phyloP scores from a whole-genome alignment of 1,139 yeast species.

The Geotrichum phurueaensis region DNA sequence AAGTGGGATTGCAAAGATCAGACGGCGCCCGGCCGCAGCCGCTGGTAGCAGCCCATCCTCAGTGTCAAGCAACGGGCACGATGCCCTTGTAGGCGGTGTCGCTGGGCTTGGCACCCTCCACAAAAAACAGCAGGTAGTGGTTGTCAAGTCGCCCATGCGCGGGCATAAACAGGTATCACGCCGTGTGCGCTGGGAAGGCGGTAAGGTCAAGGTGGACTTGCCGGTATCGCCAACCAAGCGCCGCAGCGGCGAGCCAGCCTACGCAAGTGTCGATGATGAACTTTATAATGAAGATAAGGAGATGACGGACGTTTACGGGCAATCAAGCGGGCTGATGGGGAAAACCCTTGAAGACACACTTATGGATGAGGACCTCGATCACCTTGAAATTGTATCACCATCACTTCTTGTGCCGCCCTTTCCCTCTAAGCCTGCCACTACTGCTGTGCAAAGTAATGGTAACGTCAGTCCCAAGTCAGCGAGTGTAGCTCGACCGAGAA shows the following conservation, averaged over 20 bases:
- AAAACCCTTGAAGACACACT: background rate
- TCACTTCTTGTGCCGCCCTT: background rate
- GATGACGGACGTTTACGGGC: background rate
- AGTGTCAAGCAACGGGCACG: background rate
- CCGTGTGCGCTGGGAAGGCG: constrained; percentile 29
- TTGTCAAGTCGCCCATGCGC: constrained; percentile 21
- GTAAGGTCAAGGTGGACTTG: constrained; percentile 3
- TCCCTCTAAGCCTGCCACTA: background rate
- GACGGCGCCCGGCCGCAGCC: background rate
- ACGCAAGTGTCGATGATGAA: background rate
- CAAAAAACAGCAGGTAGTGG: constrained; percentile 13
- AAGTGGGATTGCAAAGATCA: background rate
- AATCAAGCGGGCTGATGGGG: background rate
- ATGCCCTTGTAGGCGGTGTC: background rate
- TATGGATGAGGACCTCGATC: background rate
- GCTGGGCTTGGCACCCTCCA: background rate
- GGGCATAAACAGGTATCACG: constrained; percentile 23
- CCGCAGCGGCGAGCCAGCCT: background rate
- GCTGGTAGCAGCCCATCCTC: background rate
- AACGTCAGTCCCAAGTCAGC: background rate
- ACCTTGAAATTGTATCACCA: background rate
- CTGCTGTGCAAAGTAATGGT: background rate
- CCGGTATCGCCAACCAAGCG: background rate
- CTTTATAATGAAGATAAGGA: background rate
- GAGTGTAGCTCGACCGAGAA: background rate